Percentiles rank a stretch among this genome's conserved stretches.
These are phyloP conservation scores for Lactarius psammicola DNA, from an alignment of 768 basidiomycete species.

Conservation along the genomic window DNA sequence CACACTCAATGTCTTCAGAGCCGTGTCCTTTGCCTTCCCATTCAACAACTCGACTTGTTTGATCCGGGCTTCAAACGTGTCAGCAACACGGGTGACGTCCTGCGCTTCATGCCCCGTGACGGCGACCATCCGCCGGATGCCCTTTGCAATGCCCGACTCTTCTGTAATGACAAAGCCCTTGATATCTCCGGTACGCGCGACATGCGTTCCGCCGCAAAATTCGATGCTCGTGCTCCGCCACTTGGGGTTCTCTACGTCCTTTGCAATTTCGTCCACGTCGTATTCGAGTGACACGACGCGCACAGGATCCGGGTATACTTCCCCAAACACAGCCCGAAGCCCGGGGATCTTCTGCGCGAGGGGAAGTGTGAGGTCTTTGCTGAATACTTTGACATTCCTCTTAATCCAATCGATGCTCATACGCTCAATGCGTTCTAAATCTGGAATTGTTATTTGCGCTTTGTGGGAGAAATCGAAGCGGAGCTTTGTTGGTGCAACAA, in stretches of 20 bases:
- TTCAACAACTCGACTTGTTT: constrained; percentile 55
- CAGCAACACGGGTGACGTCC: constrained; percentile 69
- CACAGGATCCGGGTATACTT: constrained; percentile 96
- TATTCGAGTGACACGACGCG: constrained; percentile 90
- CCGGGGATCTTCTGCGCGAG: constrained; percentile 88
- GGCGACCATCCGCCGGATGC: constrained; percentile 90
- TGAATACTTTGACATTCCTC: constrained; percentile 83
- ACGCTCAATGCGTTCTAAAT: constrained; percentile 78
- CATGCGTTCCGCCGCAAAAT: constrained; percentile 99
- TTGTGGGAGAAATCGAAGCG: constrained; percentile 99
- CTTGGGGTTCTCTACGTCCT: constrained; percentile 83
- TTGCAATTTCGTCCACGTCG: constrained; percentile 79
- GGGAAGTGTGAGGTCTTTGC: constrained; percentile 78
- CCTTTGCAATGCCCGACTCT: constrained; percentile 97
- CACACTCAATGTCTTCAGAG: constrained; percentile 74
- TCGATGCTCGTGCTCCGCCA: constrained; percentile 93
- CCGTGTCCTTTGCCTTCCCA: constrained; percentile 85
- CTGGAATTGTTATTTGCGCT: constrained; percentile 70
- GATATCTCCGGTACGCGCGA: constrained; percentile 95
- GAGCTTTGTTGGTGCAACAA: constrained; percentile 92
- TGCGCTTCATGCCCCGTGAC: constrained; percentile 94
- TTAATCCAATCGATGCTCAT: constrained; percentile 89
- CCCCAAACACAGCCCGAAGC: constrained; percentile 94
- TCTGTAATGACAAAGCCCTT: constrained; percentile 94
- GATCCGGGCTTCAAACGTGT: constrained; percentile 59